Conservation (phyloP, 2,329 filamentous ascomycete genomes). For the Huntiella moniliformis region DNA sequence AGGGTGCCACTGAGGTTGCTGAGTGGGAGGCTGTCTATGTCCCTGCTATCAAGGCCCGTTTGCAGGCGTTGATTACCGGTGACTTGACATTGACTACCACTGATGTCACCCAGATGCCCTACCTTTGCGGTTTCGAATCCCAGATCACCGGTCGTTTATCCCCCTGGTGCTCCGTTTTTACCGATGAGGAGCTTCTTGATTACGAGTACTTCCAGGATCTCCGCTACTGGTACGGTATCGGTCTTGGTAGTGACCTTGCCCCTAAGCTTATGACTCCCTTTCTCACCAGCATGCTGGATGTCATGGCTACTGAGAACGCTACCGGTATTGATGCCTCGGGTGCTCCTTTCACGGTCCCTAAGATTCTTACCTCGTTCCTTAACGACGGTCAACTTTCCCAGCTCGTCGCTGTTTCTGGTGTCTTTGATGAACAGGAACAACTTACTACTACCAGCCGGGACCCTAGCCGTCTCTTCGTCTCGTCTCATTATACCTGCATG, state of each 20-base stretch:
- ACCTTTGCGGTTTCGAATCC: conserved; percentile 53
- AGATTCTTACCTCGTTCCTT: conserved; percentile 40
- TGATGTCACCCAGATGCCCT: conserved; percentile 41
- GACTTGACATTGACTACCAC: conserved; percentile 32
- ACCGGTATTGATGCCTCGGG: conserved; percentile 29
- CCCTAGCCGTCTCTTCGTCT: conserved; percentile 31
- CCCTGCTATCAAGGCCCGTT: conserved; percentile 31
- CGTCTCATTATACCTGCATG: conserved; percentile 40
- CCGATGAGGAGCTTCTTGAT: conserved; percentile 37
- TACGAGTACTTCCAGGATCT: conserved; percentile 53
- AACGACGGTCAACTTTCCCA: conserved; percentile 50
- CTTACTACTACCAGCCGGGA: conserved; percentile 30
- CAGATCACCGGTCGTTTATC: conserved; percentile 44
- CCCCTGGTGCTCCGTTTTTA: conserved; percentile 44
- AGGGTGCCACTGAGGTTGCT: conserved; percentile 26
- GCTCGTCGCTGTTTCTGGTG: conserved; percentile 37
- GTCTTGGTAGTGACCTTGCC: conserved; percentile 34
- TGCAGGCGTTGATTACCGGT: conserved; percentile 35
- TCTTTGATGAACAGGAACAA: conserved; percentile 36
- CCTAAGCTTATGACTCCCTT: conserved; percentile 43
- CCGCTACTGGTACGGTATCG: conserved; percentile 47
- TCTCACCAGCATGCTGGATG: conserved; percentile 31
- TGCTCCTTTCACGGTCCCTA: conserved; percentile 30
- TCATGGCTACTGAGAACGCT: conserved; percentile 33
- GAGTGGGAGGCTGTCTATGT: conserved; percentile 33